Evolutionary conservation across 2,329 filamentous ascomycete genomes (phyloP).

Genomic region (Exophiala mesophila): DNA sequence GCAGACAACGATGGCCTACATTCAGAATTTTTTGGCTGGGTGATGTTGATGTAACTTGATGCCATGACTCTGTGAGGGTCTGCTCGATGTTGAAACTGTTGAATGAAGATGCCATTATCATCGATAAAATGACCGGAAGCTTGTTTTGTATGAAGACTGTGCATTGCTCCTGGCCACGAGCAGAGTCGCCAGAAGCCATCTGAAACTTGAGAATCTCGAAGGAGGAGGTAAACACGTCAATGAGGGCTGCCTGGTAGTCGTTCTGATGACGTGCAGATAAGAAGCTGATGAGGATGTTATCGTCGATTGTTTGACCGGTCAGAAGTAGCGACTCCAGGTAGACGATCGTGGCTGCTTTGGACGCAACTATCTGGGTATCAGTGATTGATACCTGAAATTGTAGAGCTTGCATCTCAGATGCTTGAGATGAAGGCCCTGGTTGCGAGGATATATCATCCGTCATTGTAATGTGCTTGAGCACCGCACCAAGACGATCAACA

Average conservation of each 20-base stretch:
- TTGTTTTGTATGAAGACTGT: constrained; percentile 82
- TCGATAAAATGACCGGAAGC: constrained; percentile 57
- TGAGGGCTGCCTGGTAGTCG: constrained; percentile 69
- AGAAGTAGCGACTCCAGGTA: constrained; percentile 78
- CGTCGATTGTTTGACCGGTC: constrained; percentile 77
- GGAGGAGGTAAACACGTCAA: constrained; percentile 78
- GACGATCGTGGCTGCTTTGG: constrained; percentile 76
- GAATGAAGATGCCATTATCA: constrained; percentile 54
- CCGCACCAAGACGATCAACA: constrained; percentile 19
- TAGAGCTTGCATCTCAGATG: constrained; percentile 33
- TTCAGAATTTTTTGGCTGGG: constrained; percentile 59
- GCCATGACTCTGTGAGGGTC: constrained; percentile 63
- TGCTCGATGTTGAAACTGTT: constrained; percentile 57
- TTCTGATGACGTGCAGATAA: constrained; percentile 79
- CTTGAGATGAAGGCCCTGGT: constrained; percentile 6
- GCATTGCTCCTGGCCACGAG: constrained; percentile 53
- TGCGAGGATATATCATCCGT: constrained; percentile 9
- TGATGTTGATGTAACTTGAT: constrained; percentile 59
- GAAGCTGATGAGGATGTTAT: constrained; percentile 70
- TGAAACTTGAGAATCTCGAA: constrained; percentile 83
- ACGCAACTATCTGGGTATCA: constrained; percentile 68
- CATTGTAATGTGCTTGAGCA: constrained; percentile 22
- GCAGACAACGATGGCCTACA: constrained; percentile 77
- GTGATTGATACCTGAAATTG: constrained; percentile 51
- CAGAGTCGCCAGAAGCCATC: constrained; percentile 43